A percentile compares a stretch with the other conserved stretches of the same genome.
Evolutionary conservation across 2,329 filamentous ascomycete species (phyloP).

Genomic region (Aspergillus brasiliensis): DNA sequence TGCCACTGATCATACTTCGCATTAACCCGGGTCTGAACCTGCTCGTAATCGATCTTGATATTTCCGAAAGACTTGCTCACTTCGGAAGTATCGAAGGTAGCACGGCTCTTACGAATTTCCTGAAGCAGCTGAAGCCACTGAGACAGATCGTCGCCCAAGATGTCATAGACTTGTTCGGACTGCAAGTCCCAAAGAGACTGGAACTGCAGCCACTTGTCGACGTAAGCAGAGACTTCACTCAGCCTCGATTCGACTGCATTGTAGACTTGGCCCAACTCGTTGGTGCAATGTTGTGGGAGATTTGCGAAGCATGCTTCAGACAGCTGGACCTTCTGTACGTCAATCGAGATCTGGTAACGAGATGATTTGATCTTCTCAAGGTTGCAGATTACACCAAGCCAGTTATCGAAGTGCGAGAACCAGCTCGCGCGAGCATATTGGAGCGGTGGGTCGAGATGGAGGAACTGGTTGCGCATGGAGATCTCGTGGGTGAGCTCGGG

Average conservation of each 20-base stretch:
- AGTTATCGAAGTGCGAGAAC: conserved; percentile 88
- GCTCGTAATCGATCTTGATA: conserved; percentile 94
- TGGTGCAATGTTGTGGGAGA: conserved; percentile 79
- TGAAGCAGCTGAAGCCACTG: conserved; percentile 95
- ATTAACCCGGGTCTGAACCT: conserved; percentile 98
- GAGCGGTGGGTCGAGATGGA: conserved; percentile 91
- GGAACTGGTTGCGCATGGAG: conserved; percentile 96
- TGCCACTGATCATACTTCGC: conserved; percentile 99
- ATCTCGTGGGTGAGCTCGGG: conserved; percentile 77
- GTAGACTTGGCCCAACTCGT: conserved; percentile 78
- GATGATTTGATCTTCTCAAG: conserved; percentile 92
- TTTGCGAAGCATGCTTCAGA: conserved; percentile 71
- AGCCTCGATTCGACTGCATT: conserved; percentile 81
- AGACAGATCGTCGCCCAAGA: conserved; percentile 85
- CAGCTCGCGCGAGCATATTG: conserved; percentile 91
- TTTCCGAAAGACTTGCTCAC: conserved; percentile 91
- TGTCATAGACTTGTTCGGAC: conserved; percentile 90
- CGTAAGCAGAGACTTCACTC: conserved; percentile 76
- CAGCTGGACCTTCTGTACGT: conserved; percentile 43
- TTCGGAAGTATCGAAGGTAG: conserved; percentile 96
- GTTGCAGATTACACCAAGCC: conserved; percentile 91
- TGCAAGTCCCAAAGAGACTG: conserved; percentile 98
- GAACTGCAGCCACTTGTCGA: conserved; percentile 98
- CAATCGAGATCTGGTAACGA: conserved; percentile 85
- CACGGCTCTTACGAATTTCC: conserved; percentile 91